phyloP scores from a whole-genome alignment of 2,329 filamentous ascomycete species.

The Macrophomina pseudophaseolina region DNA sequence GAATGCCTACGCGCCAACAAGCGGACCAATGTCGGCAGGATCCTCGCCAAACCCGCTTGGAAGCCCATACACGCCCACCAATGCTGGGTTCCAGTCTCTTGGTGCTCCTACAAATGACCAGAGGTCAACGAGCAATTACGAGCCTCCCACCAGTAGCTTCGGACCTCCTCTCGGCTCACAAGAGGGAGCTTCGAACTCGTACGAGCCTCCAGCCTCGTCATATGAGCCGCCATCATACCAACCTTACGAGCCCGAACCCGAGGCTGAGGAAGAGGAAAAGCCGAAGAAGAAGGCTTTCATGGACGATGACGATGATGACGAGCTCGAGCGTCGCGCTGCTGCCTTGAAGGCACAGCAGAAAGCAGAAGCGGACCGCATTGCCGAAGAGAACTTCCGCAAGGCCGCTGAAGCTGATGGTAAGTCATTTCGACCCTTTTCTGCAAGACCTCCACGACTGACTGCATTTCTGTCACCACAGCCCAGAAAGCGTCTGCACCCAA shows the following conservation, averaged over 20 bases:
- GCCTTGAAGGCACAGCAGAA: conserved; percentile 63
- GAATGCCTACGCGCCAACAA: conserved; percentile 15
- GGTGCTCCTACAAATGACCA: conserved; percentile 26
- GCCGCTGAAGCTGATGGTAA: conserved; percentile 73
- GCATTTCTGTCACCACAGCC: conserved; percentile 48
- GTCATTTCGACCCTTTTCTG: conserved; percentile 27
- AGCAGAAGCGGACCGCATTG: conserved; percentile 67
- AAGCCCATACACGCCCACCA: conserved; percentile 27
- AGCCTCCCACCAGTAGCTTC: conserved; percentile 30
- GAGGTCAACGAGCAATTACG: conserved; percentile 36
- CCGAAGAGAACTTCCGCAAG: conserved; percentile 83
- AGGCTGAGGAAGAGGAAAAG: conserved; percentile 55
- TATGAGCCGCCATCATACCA: conserved; percentile 66
- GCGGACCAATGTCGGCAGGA: neutral
- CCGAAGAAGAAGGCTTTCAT: conserved; percentile 78
- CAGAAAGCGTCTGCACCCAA: conserved; percentile 58
- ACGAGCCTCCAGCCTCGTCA: conserved; percentile 49
- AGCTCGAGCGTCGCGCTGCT: conserved; percentile 59
- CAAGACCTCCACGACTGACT: neutral
- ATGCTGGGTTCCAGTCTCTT: conserved; percentile 31
- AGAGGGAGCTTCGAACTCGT: conserved; percentile 33
- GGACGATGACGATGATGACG: conserved; percentile 78
- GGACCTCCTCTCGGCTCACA: conserved; percentile 30
- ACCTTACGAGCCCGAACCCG: conserved; percentile 58
- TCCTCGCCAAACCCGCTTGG: conserved; percentile 21